A percentile compares a stretch with the other conserved stretches of the same genome.
phyloP scores from a whole-genome alignment of 78 protist species.

The Blattamonas nauphoetae region DNA sequence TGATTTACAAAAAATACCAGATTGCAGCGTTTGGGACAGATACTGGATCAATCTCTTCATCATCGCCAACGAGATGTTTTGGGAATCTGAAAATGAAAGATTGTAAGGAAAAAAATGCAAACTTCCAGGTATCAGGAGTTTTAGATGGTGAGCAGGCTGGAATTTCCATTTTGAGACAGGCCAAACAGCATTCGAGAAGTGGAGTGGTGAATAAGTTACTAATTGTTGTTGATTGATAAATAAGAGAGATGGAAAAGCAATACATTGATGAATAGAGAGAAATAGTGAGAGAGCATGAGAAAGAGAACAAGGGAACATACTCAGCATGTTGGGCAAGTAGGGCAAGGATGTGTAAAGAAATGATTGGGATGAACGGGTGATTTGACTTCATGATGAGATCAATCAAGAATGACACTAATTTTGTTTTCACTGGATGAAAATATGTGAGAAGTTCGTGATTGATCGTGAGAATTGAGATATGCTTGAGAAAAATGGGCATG shows the following conservation, averaged over 20 bases:
- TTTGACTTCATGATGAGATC: background rate
- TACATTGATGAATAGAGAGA: background rate
- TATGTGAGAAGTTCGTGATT: background rate
- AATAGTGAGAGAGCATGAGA: background rate
- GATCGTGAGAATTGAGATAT: too few species aligned
- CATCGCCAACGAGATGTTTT: too few species aligned
- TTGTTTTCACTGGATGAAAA: background rate
- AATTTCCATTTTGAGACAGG: background rate
- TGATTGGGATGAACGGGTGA: background rate
- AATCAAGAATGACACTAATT: background rate
- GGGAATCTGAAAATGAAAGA: too few species aligned
- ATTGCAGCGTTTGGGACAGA: too few species aligned
- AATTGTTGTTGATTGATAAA: too few species aligned
- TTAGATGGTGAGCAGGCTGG: too few species aligned
- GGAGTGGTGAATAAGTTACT: too few species aligned
- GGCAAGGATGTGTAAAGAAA: background rate
- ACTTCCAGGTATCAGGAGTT: too few species aligned
- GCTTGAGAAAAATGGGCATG: background rate
- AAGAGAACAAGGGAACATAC: background rate
- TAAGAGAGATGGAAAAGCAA: background rate
- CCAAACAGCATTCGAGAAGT: background rate
- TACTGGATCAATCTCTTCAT: too few species aligned
- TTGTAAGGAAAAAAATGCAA: too few species aligned
- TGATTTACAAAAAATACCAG: background rate
- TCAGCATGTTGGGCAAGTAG: background rate